phyloP scores from a whole-genome alignment of 2,329 filamentous ascomycete genomes.

The Phialophora tarda region DNA sequence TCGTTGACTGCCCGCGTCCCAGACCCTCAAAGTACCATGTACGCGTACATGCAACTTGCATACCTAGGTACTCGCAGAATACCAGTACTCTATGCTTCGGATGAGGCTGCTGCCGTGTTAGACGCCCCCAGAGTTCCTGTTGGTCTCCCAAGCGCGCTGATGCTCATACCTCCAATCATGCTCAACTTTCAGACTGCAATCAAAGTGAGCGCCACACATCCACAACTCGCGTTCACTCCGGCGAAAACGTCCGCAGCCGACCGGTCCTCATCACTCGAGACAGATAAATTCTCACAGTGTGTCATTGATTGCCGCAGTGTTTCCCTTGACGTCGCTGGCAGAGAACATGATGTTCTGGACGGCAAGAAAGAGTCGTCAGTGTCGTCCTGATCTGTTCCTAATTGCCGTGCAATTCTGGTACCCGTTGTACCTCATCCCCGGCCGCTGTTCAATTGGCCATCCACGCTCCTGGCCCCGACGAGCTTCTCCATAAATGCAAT shows the following conservation, averaged over 20 bases:
- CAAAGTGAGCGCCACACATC: slow-evolving; percentile 17
- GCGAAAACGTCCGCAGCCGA: neutral
- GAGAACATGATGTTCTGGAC: neutral
- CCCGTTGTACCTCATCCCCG: neutral
- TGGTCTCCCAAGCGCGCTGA: slow-evolving; percentile 11
- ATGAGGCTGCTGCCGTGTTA: neutral
- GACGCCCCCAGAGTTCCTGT: neutral
- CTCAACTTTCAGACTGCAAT: slow-evolving; percentile 3
- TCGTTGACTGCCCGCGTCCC: neutral
- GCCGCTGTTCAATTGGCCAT: slow-evolving; percentile 11
- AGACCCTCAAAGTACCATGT: neutral
- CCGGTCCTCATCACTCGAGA: slow-evolving; percentile 6
- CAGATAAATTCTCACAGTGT: neutral
- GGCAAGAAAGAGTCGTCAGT: neutral
- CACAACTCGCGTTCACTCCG: neutral
- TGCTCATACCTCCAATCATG: slow-evolving; percentile 8
- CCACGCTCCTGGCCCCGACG: slow-evolving; percentile 7
- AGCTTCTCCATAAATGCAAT: slow-evolving; percentile 26
- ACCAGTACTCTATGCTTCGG: neutral
- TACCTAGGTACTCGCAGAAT: neutral
- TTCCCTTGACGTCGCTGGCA: neutral
- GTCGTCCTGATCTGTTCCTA: neutral
- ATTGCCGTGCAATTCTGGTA: neutral
- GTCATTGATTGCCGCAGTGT: neutral
- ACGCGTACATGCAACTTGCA: neutral